These are phyloP conservation scores for Pseudozyma thailandica DNA, from an alignment of 1,284 basidiomycete genomes.

Conservation along the genomic window DNA sequence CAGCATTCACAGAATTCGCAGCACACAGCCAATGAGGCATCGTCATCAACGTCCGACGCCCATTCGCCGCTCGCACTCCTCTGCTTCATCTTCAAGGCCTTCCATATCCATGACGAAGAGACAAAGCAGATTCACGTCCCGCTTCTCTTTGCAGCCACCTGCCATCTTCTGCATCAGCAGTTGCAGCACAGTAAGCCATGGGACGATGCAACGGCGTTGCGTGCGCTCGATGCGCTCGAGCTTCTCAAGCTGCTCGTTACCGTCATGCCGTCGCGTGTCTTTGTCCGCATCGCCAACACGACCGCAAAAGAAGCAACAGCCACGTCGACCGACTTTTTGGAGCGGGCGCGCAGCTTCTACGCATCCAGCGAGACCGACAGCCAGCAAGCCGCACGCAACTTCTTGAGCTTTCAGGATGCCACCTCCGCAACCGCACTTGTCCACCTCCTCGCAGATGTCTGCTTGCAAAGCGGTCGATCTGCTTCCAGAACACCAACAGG, in stretches of 20 bases:
- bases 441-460: slow-evolving; percentile 23
- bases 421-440: slow-evolving; percentile 29
- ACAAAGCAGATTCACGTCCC: slow-evolving; percentile 82
- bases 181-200: neutral
- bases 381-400: slow-evolving; percentile 43
- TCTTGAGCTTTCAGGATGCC: slow-evolving; percentile 40
- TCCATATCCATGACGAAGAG: slow-evolving; percentile 83
- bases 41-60: neutral
- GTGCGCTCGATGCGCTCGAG: slow-evolving; percentile 37
- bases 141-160: slow-evolving; percentile 39
- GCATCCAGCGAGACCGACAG: slow-evolving; percentile 46
- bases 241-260: slow-evolving; percentile 51
- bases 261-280: slow-evolving; percentile 54
- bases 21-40: neutral
- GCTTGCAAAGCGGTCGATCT: slow-evolving; percentile 16
- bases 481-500: neutral
- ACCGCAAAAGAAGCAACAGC: neutral
- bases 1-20: slow-evolving; percentile 67
- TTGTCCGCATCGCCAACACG: slow-evolving; percentile 31
- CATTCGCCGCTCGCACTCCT: slow-evolving; percentile 67
- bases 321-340: slow-evolving; percentile 22
- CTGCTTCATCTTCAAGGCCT: slow-evolving; percentile 77
- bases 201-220: neutral
- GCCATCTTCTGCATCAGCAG: slow-evolving; percentile 32
- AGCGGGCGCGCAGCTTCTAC: slow-evolving; percentile 38